Conservation (phyloP, 352 stramenopile genomes). For the Phytophthora citrophthora region DNA sequence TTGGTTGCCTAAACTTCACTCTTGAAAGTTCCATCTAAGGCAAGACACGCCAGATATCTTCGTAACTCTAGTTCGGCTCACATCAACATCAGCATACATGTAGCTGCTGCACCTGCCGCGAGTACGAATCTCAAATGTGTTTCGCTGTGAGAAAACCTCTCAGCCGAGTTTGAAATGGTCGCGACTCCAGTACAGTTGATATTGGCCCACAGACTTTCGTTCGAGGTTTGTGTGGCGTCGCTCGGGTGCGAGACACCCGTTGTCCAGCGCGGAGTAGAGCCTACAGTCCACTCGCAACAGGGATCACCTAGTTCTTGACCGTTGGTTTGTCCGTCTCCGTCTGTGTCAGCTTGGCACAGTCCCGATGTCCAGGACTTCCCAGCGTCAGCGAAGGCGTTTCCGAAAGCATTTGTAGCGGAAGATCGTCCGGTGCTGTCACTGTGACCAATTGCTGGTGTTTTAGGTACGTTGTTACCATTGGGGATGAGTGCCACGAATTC, state of each 20-base stretch:
- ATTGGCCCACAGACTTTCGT: conserved; percentile 25
- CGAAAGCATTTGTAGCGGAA: conserved; percentile 35
- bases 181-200: background rate
- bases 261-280: conserved; percentile 22
- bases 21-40: too few relatives aligned
- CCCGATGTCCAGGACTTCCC: conserved; percentile 43
- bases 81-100: background rate
- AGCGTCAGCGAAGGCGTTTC: conserved; percentile 37
- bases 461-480: conserved; percentile 46
- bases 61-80: background rate
- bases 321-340: conserved; percentile 81
- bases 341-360: conserved; percentile 41
- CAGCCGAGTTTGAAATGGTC: background rate
- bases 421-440: conserved; percentile 19
- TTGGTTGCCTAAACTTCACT: too few relatives aligned
- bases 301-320: conserved; percentile 27
- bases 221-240: conserved; percentile 23
- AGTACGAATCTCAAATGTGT: background rate
- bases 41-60: too few relatives aligned
- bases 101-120: background rate
- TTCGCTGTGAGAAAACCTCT: background rate
- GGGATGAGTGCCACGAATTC: conserved; percentile 40
- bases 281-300: conserved; percentile 45
- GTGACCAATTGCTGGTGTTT: conserved; percentile 43
- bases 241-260: conserved; percentile 30